A percentile compares a stretch with the other conserved stretches of the same genome.
These are phyloP conservation scores for Arthonia radiata DNA, from an alignment of 495 filamentous ascomycete genomes.

Conservation along the genomic window DNA sequence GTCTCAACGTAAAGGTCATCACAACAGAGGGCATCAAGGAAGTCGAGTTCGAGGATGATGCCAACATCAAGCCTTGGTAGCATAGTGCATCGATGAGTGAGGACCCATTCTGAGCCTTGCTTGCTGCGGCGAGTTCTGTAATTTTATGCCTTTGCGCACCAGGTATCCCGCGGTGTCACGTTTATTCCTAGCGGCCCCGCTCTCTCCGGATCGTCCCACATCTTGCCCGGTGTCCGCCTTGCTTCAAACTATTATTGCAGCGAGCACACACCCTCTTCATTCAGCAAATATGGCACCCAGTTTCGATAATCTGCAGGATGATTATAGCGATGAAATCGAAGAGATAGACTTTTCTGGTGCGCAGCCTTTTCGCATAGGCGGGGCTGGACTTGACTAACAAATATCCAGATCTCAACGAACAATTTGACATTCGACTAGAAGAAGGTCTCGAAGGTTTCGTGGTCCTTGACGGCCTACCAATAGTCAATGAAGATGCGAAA, in stretches of 20 bases:
- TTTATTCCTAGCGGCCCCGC: too few relatives aligned
- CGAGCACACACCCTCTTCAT: too few relatives aligned
- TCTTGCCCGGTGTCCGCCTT: too few relatives aligned
- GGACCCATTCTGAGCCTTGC: too few relatives aligned
- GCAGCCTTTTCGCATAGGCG: constrained; percentile 7
- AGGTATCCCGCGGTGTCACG: too few relatives aligned
- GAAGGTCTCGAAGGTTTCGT: constrained; percentile 90
- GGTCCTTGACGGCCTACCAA: constrained; percentile 77
- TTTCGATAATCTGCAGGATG: constrained; percentile 50
- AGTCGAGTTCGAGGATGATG: constrained; percentile 56
- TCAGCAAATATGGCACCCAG: constrained; percentile 52
- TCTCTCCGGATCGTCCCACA: too few relatives aligned
- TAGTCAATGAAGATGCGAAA: constrained; percentile 59
- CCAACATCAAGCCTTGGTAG: constrained; percentile 39
- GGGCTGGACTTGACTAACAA: background rate
- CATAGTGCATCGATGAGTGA: too few relatives aligned
- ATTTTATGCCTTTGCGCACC: too few relatives aligned
- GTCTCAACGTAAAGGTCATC: constrained; percentile 73
- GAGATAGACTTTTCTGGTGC: constrained; percentile 75
- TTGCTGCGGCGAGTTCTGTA: too few relatives aligned
- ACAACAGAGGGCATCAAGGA: constrained; percentile 76
- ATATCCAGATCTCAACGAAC: constrained; percentile 50
- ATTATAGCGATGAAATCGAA: constrained; percentile 64
- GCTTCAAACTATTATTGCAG: too few relatives aligned
- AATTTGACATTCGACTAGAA: constrained; percentile 86